phyloP scores from a whole-genome alignment of 2,329 filamentous ascomycete genomes.

The Colletotrichum paranaense region DNA sequence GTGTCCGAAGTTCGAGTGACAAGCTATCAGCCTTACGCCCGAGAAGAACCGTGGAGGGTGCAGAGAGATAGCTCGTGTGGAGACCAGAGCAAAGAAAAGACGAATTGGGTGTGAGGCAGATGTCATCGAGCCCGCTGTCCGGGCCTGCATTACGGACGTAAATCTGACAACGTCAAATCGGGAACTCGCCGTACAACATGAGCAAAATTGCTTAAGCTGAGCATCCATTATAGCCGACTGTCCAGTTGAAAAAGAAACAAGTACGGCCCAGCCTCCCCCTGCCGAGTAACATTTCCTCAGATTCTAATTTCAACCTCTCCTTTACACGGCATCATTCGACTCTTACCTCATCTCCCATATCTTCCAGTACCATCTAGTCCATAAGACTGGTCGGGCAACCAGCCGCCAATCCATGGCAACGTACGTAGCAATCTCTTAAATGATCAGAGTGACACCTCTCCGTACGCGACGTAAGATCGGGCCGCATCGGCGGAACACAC shows the following conservation, averaged over 20 bases:
- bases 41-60: neutral
- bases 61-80: neutral
- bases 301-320: neutral
- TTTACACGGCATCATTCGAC: neutral
- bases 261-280: neutral
- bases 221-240: neutral
- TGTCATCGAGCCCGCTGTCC: neutral
- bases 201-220: neutral
- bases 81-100: neutral
- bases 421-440: no score
- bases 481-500: neutral
- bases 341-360: neutral
- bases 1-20: neutral
- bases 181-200: neutral
- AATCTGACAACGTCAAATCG: neutral
- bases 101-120: neutral
- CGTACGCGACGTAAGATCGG: neutral
- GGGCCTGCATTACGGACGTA: neutral
- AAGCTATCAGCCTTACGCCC: neutral
- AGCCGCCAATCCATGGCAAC: neutral
- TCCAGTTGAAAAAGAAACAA: neutral
- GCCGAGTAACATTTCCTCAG: neutral
- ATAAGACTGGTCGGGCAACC: neutral
- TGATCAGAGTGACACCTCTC: no score
- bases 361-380: neutral